Percentiles rank a stretch among this genome's conserved stretches.
Evolutionary conservation across 1,284 basidiomycete species (phyloP).

Genomic region (Heterobasidion occidentale): DNA sequence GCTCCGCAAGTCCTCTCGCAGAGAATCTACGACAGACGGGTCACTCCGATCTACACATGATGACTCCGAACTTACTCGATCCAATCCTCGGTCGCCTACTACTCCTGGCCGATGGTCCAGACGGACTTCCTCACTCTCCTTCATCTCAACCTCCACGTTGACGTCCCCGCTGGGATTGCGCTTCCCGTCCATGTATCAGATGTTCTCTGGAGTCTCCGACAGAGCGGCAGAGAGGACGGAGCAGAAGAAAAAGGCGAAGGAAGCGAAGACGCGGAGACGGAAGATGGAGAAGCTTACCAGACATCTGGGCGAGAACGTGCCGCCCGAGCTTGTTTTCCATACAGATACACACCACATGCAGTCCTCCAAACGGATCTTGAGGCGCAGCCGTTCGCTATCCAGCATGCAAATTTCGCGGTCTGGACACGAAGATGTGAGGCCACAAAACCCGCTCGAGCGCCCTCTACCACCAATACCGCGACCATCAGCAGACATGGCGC

Average conservation of each 20-base stretch:
- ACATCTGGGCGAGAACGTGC: slow-evolving; percentile 9
- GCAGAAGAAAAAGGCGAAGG: slow-evolving; percentile 2
- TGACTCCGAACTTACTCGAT: no score
- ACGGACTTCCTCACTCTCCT: not conserved
- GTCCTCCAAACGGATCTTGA: not conserved
- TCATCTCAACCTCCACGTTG: not conserved
- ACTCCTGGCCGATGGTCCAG: not conserved
- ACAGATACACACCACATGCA: not conserved
- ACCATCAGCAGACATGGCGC: not conserved
- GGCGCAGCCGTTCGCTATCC: not conserved
- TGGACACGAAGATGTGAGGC: not conserved
- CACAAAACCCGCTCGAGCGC: not conserved
- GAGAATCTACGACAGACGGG: no score
- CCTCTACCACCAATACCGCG: not conserved
- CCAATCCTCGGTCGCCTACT: not conserved
- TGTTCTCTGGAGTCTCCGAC: not conserved
- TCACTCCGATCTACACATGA: no score
- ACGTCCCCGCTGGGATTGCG: not conserved
- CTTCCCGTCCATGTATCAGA: not conserved
- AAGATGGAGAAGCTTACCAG: slow-evolving; percentile 11
- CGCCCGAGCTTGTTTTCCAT: slow-evolving; percentile 7
- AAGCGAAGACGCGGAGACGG: slow-evolving; percentile 3
- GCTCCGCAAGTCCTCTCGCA: no score
- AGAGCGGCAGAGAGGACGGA: not conserved
- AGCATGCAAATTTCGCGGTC: not conserved